Evolutionary conservation across 768 basidiomycete genomes (phyloP), one percentile per base, ranked within the genome.

Genomic region (Pleurotus citrinopileatus): DNA sequence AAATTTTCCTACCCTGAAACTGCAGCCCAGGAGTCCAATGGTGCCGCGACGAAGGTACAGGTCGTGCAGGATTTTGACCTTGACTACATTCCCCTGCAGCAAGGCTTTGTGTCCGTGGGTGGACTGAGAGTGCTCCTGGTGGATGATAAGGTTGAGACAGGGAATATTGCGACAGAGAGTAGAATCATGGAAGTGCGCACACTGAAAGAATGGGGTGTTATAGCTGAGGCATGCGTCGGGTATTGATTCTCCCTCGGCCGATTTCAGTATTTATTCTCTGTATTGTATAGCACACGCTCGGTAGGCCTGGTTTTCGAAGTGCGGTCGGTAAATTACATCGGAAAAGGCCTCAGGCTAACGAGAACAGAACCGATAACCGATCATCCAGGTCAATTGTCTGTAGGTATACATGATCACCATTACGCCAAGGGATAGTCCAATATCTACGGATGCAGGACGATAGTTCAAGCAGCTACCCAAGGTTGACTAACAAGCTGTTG

Each of bases 401-500:
- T n/a, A n/a, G n/a, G n/a, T n/a, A n/a, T n/a, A n/a, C n/a, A n/a
- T n/a, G n/a, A n/a, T n/a, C n/a, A n/a, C n/a, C n/a, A n/a, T n/a
- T n/a, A n/a, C n/a, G n/a, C n/a, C n/a, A n/a, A n/a, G n/a, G n/a
- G n/a, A n/a, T n/a, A n/a, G n/a, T n/a, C n/a, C n/a, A n/a, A n/a
- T n/a, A n/a, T n/a, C n/a, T 9, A 40, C 8, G 38, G 6, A 40
- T 40, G 7, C 38, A 7, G 10, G 17, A 7, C 5, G 38, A 40
- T 61, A 40, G 6, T 40, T 53, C 42, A 86, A 34, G 74, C 79
- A 19, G 78, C 71, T 40, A 82, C 68, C 91, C 91, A 94, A 7
- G 91, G 86, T 61, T 95, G 92, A 66, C 92, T 94, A 63, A 97
- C 89, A 27, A 97, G 83, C 52, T 87, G 83, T 66, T 98, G 94